Evolutionary conservation across 2,329 filamentous ascomycete species (phyloP).

Genomic region (Raffaelea ambrosiae): DNA sequence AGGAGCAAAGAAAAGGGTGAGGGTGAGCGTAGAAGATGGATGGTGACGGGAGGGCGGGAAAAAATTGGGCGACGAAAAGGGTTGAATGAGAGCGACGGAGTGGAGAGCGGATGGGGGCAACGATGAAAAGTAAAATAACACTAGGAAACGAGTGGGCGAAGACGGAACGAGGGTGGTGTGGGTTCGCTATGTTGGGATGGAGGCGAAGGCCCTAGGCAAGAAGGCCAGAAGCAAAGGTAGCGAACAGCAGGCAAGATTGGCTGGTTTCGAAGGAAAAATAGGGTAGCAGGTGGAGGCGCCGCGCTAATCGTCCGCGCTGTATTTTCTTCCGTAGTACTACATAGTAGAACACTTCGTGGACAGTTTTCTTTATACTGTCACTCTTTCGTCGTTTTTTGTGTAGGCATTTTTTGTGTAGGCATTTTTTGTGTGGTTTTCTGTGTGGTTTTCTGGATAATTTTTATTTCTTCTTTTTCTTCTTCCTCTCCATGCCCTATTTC

Average conservation of each 20-base stretch:
- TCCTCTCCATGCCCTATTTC: no score
- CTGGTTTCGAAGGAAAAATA: not conserved
- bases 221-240: not conserved
- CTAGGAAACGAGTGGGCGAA: not conserved
- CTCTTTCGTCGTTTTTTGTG: no score
- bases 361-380: no score
- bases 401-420: no score
- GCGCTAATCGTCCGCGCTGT: no score
- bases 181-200: not conserved
- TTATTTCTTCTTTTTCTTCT: no score
- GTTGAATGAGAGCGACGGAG: constrained; percentile 15
- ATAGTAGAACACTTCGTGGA: no score
- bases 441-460: no score
- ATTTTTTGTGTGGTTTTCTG: no score
- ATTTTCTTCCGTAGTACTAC: no score
- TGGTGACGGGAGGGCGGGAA: constrained; percentile 5
- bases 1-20: not conserved
- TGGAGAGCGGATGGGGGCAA: constrained; percentile 7
- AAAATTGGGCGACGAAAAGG: constrained; percentile 1
- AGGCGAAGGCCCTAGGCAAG: not conserved
- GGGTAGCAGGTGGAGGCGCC: not conserved
- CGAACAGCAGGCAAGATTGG: not conserved
- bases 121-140: constrained; percentile 1
- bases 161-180: not conserved
- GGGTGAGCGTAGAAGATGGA: not conserved